A percentile compares a stretch with the other conserved stretches of the same genome.
Conservation (phyloP, 176 grass and related monocot genomes). For the Phragmites australis region DNA sequence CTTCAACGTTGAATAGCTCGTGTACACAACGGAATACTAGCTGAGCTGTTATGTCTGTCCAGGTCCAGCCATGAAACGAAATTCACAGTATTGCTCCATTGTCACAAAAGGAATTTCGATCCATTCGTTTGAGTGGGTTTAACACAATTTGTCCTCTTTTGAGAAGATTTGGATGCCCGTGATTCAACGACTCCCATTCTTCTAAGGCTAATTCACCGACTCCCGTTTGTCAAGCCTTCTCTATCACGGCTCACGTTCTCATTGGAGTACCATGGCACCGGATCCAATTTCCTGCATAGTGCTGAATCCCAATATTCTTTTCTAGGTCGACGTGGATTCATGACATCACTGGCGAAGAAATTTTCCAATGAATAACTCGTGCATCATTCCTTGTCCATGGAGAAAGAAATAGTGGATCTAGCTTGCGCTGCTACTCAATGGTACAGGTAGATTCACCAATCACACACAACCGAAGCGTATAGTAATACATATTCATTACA, state of each 20-base stretch:
- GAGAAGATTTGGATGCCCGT: not conserved
- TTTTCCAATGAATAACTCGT: not conserved
- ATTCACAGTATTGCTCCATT: no score
- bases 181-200: not conserved
- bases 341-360: not conserved
- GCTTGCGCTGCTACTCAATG: not conserved
- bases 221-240: constrained; percentile 19
- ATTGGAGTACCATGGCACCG: not conserved
- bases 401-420: not conserved
- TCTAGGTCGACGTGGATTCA: not conserved
- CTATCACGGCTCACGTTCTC: not conserved
- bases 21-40: no score
- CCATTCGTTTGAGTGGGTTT: not conserved
- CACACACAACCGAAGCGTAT: not conserved
- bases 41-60: no score
- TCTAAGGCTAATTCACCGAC: not conserved
- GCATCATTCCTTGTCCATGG: not conserved
- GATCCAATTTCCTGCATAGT: not conserved
- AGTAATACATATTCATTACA: not conserved
- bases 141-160: not conserved
- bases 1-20: no score
- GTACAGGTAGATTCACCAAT: not conserved
- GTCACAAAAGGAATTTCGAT: not conserved
- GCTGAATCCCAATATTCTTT: constrained; percentile 19
- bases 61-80: no score